Evolutionary conservation across 768 basidiomycete species (phyloP).

Genomic region (Neoboletus magnificus): DNA sequence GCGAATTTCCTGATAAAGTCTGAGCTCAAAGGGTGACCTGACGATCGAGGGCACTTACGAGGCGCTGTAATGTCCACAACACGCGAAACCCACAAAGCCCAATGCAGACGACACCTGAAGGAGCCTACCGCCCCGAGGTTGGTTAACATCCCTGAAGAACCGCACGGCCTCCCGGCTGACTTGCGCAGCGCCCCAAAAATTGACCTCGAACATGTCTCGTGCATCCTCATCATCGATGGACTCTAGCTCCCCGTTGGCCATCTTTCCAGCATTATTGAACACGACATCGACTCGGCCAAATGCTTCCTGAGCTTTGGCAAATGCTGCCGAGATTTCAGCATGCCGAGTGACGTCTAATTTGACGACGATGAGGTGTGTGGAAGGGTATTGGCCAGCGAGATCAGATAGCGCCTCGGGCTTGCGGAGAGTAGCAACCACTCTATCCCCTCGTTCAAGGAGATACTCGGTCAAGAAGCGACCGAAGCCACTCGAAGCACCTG

Average conservation of each 20-base stretch:
- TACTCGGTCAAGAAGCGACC: constrained; percentile 28
- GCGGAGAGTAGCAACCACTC: constrained; percentile 43
- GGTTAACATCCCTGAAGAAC: constrained; percentile 37
- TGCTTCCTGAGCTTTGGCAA: constrained; percentile 17
- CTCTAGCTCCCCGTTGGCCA: constrained; percentile 33
- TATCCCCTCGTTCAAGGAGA: constrained; percentile 36
- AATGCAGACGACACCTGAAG: constrained; percentile 33
- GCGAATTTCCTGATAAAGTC: constrained; percentile 17
- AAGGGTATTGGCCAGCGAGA: constrained; percentile 26
- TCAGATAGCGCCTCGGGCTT: constrained; percentile 34
- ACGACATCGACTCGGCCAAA: constrained; percentile 38
- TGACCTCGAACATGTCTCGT: constrained; percentile 37
- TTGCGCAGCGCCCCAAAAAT: constrained; percentile 32
- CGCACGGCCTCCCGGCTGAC: constrained; percentile 33
- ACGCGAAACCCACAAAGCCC: constrained; percentile 14
- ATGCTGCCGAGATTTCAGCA: no score
- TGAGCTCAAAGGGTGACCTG: neutral
- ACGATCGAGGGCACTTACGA: constrained; percentile 12
- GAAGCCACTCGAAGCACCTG: constrained; percentile 39
- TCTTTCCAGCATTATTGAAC: constrained; percentile 37
- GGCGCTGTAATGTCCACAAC: constrained; percentile 25
- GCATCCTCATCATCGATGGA: constrained; percentile 30
- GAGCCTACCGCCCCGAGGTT: constrained; percentile 33
- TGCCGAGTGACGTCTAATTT: no score
- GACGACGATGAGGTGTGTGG: constrained; percentile 6